Conservation (phyloP, 2,329 filamentous ascomycete species). For the Diaporthe sp. region DNA sequence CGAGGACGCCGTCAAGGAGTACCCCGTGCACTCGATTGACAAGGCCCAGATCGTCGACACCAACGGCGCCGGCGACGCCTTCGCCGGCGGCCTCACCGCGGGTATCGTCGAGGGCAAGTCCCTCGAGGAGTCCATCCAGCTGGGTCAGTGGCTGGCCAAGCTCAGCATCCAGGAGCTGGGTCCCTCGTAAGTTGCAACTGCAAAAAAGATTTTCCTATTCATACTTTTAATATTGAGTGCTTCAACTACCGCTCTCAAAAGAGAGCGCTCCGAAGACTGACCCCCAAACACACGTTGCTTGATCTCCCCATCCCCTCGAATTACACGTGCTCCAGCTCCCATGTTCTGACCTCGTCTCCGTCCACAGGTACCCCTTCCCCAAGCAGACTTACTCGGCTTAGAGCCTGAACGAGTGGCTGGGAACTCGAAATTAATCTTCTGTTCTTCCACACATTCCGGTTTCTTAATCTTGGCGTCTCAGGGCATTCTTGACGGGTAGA, state of each 20-base stretch:
- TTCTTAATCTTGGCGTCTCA: slow-evolving; percentile 37
- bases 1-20: slow-evolving; percentile 79
- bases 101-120: slow-evolving; percentile 88
- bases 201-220: slow-evolving; percentile 25
- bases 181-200: slow-evolving; percentile 92
- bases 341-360: slow-evolving; percentile 29
- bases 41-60: slow-evolving; percentile 90
- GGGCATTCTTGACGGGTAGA: slow-evolving; percentile 35
- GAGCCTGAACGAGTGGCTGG: slow-evolving; percentile 36
- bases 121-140: slow-evolving; percentile 84
- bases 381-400: slow-evolving; percentile 77
- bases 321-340: slow-evolving; percentile 1
- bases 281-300: neutral
- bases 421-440: slow-evolving; percentile 37
- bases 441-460: slow-evolving; percentile 26
- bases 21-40: slow-evolving; percentile 84
- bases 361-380: slow-evolving; percentile 80
- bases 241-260: slow-evolving; percentile 23
- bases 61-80: slow-evolving; percentile 96
- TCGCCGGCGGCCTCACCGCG: slow-evolving; percentile 93
- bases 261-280: slow-evolving; percentile 39
- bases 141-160: slow-evolving; percentile 96
- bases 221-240: slow-evolving; percentile 14
- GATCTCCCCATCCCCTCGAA: neutral
- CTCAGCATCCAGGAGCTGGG: slow-evolving; percentile 96